These are phyloP conservation scores for Syzygium malaccense DNA, from an alignment of 441 rosid genomes.

Conservation along the genomic window DNA sequence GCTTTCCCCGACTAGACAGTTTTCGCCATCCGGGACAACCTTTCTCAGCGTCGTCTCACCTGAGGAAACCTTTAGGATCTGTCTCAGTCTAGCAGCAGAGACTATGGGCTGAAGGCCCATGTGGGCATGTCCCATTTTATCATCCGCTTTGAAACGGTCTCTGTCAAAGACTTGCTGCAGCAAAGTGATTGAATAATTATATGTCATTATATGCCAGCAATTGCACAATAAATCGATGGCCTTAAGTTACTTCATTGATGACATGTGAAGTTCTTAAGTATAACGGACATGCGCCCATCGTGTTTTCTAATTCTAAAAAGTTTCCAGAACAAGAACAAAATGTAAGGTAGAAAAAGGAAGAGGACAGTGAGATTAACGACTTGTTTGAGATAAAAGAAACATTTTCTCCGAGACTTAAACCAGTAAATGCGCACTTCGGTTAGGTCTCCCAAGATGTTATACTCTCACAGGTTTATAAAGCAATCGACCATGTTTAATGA, in stretches of 20 bases:
- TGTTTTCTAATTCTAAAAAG: not conserved
- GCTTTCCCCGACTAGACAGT: conserved; percentile 83
- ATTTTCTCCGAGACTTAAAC: not conserved
- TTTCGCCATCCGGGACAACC: conserved; percentile 64
- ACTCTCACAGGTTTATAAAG: not conserved
- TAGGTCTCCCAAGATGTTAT: not conserved
- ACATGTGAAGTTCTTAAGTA: not conserved
- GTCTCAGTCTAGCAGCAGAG: conserved; percentile 78
- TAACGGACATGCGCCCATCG: not conserved
- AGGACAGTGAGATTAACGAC: not conserved
- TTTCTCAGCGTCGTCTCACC: conserved; percentile 76
- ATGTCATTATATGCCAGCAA: not conserved
- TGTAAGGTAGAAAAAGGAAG: not conserved
- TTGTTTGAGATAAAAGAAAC: not conserved
- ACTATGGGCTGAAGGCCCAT: conserved; percentile 81
- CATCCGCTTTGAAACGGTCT: conserved; percentile 94
- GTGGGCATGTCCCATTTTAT: conserved; percentile 91
- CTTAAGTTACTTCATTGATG: not conserved
- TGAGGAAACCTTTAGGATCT: conserved; percentile 56
- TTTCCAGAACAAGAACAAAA: not conserved
- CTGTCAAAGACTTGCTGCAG: conserved; percentile 92
- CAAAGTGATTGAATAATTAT: not conserved
- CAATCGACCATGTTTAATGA: not conserved
- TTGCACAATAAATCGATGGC: not conserved
- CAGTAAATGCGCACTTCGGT: not conserved